Percentiles rank a stretch among this genome's conserved stretches.
Evolutionary conservation across 2,329 filamentous ascomycete genomes (phyloP).

Genomic region (Penicillium sp.): DNA sequence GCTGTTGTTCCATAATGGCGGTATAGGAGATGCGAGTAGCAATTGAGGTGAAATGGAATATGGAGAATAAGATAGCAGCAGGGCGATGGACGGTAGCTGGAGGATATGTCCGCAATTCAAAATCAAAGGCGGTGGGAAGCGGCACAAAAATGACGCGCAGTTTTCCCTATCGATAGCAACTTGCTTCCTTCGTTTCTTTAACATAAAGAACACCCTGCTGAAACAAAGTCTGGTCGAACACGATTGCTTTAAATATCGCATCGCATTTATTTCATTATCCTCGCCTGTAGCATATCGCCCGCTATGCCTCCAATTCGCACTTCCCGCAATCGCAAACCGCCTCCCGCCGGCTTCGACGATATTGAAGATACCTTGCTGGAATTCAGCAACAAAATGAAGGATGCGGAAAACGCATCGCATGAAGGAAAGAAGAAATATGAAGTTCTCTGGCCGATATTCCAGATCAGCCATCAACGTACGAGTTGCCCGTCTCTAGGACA

Average conservation of each 20-base stretch:
- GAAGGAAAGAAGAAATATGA: conserved; percentile 83
- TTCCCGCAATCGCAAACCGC: conserved; percentile 60
- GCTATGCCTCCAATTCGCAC: conserved; percentile 61
- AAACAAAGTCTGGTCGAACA: not conserved
- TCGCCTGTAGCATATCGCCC: not conserved
- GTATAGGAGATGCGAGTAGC: not conserved
- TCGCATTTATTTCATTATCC: not conserved
- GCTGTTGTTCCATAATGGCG: conserved; percentile 36
- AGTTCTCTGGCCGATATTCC: conserved; percentile 94
- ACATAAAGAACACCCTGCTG: not conserved
- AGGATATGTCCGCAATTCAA: conserved; percentile 13
- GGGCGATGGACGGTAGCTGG: not conserved
- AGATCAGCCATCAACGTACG: conserved; percentile 88
- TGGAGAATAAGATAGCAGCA: not conserved
- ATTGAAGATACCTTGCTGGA: conserved; percentile 67
- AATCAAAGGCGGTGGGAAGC: conserved; percentile 23
- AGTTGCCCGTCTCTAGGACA: not conserved
- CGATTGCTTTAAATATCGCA: not conserved
- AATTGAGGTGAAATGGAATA: not conserved
- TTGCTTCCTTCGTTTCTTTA: not conserved
- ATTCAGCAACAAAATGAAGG: conserved; percentile 67
- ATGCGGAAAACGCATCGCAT: conserved; percentile 82
- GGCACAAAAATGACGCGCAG: conserved; percentile 27
- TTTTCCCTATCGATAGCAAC: conserved; percentile 9
- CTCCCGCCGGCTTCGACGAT: conserved; percentile 65